phyloP scores from a whole-genome alignment of 2,329 filamentous ascomycete species.

The Fusarium tjaetaba region DNA sequence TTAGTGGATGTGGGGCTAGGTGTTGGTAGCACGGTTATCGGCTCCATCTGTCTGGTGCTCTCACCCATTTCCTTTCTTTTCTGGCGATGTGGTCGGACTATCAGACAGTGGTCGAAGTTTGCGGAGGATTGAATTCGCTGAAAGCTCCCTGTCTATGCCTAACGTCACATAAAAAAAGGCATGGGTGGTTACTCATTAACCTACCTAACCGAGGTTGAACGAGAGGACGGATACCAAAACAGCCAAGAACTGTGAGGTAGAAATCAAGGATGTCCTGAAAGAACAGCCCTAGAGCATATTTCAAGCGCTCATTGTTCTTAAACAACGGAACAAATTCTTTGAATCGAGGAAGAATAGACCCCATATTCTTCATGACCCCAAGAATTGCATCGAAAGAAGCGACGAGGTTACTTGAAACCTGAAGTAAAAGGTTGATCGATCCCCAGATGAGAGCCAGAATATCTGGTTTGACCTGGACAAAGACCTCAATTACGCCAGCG shows the following conservation, averaged over 20 bases:
- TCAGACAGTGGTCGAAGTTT: background rate
- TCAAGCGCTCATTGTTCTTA: no score
- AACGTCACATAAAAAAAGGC: rapidly evolving
- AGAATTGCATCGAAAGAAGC: background rate
- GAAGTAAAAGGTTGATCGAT: slow-evolving; percentile 10
- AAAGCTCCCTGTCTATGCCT: no score
- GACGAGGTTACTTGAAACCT: background rate
- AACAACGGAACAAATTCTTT: no score
- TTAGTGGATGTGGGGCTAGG: background rate
- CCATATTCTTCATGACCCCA: no score
- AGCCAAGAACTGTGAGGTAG: no score
- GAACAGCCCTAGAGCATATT: no score
- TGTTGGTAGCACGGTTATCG: background rate
- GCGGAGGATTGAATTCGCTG: no score
- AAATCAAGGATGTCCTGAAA: no score
- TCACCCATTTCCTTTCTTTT: background rate
- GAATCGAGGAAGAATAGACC: no score
- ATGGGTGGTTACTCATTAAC: rapidly evolving
- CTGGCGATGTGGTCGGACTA: background rate
- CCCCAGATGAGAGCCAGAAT: slow-evolving; percentile 21
- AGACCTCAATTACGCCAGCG: slow-evolving; percentile 1
- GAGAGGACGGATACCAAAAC: no score
- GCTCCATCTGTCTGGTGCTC: background rate
- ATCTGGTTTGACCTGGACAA: slow-evolving; percentile 12
- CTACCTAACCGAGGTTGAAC: no score